Conservation (phyloP, 1,284 basidiomycete species). For the Mycosarcoma mackinlayi region DNA sequence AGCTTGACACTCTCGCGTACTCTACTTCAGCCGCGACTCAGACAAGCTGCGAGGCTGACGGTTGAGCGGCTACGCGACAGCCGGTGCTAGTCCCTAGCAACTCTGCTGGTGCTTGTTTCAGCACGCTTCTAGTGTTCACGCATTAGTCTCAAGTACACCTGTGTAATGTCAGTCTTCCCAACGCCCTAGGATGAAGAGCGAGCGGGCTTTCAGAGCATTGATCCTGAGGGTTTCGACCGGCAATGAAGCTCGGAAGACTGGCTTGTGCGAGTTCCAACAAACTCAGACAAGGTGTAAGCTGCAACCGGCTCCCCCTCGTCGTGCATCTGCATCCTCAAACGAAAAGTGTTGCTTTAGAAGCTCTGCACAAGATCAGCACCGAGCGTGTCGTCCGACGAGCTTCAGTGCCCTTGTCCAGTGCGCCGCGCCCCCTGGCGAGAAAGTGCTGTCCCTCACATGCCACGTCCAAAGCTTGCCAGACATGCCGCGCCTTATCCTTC, state of each 20-base stretch:
- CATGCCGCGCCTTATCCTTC: not conserved
- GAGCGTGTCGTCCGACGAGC: conserved; percentile 14
- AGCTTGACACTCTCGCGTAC: not conserved
- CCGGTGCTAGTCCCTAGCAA: not conserved
- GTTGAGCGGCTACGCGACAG: not conserved
- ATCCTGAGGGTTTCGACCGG: no score
- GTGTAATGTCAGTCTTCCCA: not conserved
- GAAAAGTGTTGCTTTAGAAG: conserved; percentile 16
- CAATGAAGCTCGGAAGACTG: conserved; percentile 13
- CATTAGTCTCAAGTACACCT: not conserved
- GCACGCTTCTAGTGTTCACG: not conserved
- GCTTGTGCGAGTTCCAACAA: conserved; percentile 25
- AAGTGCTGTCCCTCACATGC: not conserved
- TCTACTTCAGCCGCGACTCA: not conserved
- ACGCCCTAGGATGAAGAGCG: no score
- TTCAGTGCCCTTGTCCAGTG: not conserved
- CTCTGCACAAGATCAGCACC: not conserved
- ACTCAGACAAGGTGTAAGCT: not conserved
- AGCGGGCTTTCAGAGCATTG: no score
- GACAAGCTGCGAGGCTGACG: no score
- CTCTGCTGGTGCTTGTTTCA: not conserved
- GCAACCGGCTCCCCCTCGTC: conserved; percentile 6
- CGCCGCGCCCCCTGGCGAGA: not conserved
- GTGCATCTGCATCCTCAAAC: conserved; percentile 5
- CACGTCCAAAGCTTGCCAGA: not conserved